phyloP scores from a whole-genome alignment of 2,329 filamentous ascomycete genomes.

The Pseudocercospora cruenta region DNA sequence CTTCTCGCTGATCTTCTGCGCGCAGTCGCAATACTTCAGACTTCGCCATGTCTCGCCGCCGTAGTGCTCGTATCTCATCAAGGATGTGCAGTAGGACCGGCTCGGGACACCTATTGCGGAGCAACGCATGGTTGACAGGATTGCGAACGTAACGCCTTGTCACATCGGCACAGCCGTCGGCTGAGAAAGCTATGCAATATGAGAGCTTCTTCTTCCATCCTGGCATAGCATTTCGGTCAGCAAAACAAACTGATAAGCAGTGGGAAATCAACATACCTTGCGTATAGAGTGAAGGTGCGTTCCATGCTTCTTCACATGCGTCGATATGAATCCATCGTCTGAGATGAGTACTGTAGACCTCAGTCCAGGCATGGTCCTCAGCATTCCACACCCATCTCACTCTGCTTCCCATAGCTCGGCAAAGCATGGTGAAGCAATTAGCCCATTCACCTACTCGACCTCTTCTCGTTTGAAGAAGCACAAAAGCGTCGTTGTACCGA shows the following conservation, averaged over 20 bases:
- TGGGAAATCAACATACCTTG: slow-evolving; percentile 60
- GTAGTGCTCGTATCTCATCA: slow-evolving; percentile 83
- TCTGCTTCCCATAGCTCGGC: slow-evolving; percentile 84
- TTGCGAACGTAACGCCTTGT: slow-evolving; percentile 71
- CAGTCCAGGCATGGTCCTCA: slow-evolving; percentile 96
- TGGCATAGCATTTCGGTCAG: slow-evolving; percentile 33
- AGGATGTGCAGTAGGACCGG: slow-evolving; percentile 88
- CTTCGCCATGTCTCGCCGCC: slow-evolving; percentile 81
- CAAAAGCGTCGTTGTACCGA: slow-evolving; percentile 93
- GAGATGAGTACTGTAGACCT: slow-evolving; percentile 92
- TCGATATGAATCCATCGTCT: slow-evolving; percentile 95
- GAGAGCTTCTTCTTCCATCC: slow-evolving; percentile 95
- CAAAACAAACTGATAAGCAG: neutral
- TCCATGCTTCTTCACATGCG: slow-evolving; percentile 91
- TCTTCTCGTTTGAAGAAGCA: slow-evolving; percentile 79
- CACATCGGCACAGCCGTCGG: slow-evolving; percentile 74
- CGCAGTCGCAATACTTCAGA: slow-evolving; percentile 79
- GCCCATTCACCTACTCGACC: slow-evolving; percentile 95
- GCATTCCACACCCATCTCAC: slow-evolving; percentile 98
- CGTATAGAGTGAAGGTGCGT: slow-evolving; percentile 87
- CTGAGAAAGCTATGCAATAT: slow-evolving; percentile 95
- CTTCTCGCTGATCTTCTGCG: slow-evolving; percentile 76
- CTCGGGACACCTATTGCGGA: slow-evolving; percentile 79
- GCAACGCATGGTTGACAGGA: slow-evolving; percentile 63
- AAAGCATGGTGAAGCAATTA: slow-evolving; percentile 98